Evolutionary conservation across 2,329 filamentous ascomycete genomes (phyloP).

Genomic region (Thelonectria blattea): DNA sequence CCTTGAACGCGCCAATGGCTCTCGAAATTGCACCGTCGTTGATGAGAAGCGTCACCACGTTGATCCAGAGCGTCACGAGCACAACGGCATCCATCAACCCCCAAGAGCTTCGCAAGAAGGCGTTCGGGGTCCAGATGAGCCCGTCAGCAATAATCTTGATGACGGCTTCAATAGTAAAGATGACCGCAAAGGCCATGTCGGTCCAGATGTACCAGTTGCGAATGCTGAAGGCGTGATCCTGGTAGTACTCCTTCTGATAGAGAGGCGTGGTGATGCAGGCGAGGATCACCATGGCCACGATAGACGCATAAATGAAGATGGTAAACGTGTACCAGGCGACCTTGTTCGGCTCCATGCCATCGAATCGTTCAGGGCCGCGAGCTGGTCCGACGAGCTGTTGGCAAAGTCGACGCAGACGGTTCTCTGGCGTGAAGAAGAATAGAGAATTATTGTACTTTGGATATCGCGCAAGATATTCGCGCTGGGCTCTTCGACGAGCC

Average conservation of each 20-base stretch:
- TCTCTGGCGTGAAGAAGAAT: constrained; percentile 81
- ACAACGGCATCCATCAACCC: constrained; percentile 94
- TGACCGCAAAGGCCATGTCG: constrained; percentile 83
- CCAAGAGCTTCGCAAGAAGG: constrained; percentile 96
- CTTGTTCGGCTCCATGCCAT: constrained; percentile 88
- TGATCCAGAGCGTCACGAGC: constrained; percentile 92
- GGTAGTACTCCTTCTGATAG: constrained; percentile 88
- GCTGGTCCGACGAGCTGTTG: constrained; percentile 92
- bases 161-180: constrained; percentile 85
- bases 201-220: constrained; percentile 95
- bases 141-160: constrained; percentile 97
- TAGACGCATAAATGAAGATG: constrained; percentile 89
- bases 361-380: constrained; percentile 82
- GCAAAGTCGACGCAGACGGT: constrained; percentile 80
- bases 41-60: constrained; percentile 81
- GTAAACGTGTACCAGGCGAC: constrained; percentile 93
- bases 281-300: constrained; percentile 96
- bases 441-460: constrained; percentile 92
- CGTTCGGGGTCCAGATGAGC: constrained; percentile 95
- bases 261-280: constrained; percentile 94
- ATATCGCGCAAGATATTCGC: constrained; percentile 86
- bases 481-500: constrained; percentile 83
- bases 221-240: constrained; percentile 61
- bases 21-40: constrained; percentile 86
- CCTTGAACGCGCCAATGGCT: constrained; percentile 96